Conservation (phyloP, 2,329 filamentous ascomycete species). For the Zymoseptoria pseudotritici region DNA sequence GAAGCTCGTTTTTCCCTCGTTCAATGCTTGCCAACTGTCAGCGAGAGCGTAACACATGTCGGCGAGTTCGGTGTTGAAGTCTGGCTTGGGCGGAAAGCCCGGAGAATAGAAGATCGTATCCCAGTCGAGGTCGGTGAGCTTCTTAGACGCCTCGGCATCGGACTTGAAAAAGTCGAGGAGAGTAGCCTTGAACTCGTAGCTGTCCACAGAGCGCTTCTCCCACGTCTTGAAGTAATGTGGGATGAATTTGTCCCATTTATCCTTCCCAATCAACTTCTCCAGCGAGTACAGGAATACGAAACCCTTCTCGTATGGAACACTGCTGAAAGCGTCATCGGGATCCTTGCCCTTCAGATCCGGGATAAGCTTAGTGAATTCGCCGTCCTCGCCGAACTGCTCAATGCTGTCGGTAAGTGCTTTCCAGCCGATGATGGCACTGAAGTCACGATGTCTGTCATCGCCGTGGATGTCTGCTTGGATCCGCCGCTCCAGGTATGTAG, state of each 20-base stretch:
- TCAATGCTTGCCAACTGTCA: constrained; percentile 64
- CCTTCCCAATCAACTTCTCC: constrained; percentile 73
- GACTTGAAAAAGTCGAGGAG: constrained; percentile 75
- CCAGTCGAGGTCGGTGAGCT: constrained; percentile 75
- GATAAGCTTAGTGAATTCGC: constrained; percentile 89
- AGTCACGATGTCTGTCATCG: constrained; percentile 82
- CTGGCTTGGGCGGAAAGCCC: constrained; percentile 80
- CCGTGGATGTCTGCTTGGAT: constrained; percentile 66
- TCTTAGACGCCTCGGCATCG: constrained; percentile 55
- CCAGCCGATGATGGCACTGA: constrained; percentile 95
- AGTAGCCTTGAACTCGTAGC: constrained; percentile 86
- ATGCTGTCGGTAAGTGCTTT: constrained; percentile 78
- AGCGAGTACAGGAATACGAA: constrained; percentile 91
- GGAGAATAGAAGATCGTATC: constrained; percentile 81
- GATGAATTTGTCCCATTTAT: constrained; percentile 92
- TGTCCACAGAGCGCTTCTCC: constrained; percentile 80
- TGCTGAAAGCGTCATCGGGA: constrained; percentile 91
- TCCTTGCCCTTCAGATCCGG: constrained; percentile 82
- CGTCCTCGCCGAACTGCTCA: constrained; percentile 68
- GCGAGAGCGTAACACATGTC: constrained; percentile 79
- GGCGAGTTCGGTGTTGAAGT: constrained; percentile 81
- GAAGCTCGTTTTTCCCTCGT: constrained; percentile 36
- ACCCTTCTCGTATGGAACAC: constrained; percentile 90
- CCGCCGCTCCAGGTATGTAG: constrained; percentile 84
- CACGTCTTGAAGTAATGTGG: constrained; percentile 87